Percentiles rank a stretch among this genome's conserved stretches.
Evolutionary conservation across 345 rosid species (phyloP).

Genomic region (Acer yangbiense): DNA sequence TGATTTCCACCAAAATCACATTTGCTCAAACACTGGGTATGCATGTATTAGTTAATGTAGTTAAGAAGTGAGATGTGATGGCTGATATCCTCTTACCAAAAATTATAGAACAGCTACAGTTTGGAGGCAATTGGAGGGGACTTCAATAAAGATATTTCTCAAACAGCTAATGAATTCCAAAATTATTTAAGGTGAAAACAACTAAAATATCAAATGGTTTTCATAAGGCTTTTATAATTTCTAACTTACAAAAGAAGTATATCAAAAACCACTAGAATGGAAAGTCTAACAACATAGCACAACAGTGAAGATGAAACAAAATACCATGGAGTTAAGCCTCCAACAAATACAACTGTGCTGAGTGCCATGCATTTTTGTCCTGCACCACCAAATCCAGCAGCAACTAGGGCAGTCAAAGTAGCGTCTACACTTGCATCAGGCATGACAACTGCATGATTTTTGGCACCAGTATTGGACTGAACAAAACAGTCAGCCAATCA

Average conservation of each 20-base stretch:
- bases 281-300: not conserved
- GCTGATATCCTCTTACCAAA: not conserved
- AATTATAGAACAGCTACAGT: not conserved
- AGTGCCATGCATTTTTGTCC: conserved; percentile 63
- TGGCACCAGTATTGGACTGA: conserved; percentile 55
- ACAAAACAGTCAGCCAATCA: conserved; percentile 28
- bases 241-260: not conserved
- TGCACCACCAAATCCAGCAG: conserved; percentile 65
- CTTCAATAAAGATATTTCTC: not conserved
- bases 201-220: not conserved
- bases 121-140: not conserved
- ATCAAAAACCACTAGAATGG: not conserved
- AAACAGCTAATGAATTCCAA: not conserved
- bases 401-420: conserved; percentile 56
- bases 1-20: not conserved
- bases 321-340: conserved; percentile 57
- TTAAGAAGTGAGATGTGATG: not conserved
- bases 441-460: conserved; percentile 63
- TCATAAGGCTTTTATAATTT: not conserved
- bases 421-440: conserved; percentile 64
- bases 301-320: not conserved
- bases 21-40: not conserved
- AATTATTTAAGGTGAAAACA: conserved; percentile 5
- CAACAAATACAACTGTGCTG: conserved; percentile 55
- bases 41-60: not conserved